Evolutionary conservation across 257 asterid species (phyloP).

Genomic region (Solanum paucissectum): DNA sequence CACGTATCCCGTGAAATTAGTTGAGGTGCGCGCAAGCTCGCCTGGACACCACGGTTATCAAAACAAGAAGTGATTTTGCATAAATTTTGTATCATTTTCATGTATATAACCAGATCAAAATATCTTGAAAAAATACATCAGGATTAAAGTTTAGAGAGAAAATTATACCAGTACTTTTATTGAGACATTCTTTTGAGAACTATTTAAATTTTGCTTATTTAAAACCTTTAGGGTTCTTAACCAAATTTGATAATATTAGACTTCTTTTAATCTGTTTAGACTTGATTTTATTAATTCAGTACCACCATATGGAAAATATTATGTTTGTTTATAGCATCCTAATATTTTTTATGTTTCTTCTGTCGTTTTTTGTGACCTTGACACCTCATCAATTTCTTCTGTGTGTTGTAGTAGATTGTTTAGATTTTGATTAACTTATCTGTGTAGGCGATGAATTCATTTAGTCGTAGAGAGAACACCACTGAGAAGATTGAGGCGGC

Average conservation of each 20-base stretch:
- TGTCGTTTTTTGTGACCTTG: neutral
- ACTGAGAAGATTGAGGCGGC: constrained; percentile 60
- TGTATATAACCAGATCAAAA: neutral
- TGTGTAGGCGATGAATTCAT: constrained; percentile 55
- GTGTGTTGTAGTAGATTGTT: neutral
- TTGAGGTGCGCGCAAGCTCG: neutral
- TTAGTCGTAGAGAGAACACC: constrained; percentile 32
- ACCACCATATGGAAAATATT: neutral
- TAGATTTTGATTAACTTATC: neutral
- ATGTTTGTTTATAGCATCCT: neutral
- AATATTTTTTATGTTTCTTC: neutral
- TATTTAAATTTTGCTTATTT: neutral
- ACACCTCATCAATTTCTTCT: neutral
- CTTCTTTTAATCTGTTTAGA: neutral
- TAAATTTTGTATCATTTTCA: neutral
- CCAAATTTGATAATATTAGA: neutral
- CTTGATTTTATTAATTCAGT: neutral
- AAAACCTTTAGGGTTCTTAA: neutral
- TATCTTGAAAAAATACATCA: neutral
- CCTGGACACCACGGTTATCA: neutral
- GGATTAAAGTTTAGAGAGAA: neutral
- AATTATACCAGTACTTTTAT: neutral
- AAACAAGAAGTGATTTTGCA: neutral
- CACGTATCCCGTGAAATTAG: neutral
- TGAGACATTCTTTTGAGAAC: neutral